phyloP scores from a whole-genome alignment of 371 early-diverging fungal genomes.

The Cokeromyces recurvatus region DNA sequence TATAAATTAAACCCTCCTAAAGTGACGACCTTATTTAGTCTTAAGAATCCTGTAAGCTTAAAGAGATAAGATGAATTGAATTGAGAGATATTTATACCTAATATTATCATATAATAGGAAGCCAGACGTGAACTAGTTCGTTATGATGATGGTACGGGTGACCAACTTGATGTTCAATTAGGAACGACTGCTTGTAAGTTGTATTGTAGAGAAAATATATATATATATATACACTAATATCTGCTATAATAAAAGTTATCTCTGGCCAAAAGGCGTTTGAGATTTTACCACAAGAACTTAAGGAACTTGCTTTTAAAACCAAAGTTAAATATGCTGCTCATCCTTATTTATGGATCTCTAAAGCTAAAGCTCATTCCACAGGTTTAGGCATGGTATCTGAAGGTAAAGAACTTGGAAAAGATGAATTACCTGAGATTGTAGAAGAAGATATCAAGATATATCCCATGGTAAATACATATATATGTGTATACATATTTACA shows the following conservation, averaged over 20 bases:
- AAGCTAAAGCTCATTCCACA: conserved; percentile 30
- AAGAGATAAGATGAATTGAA: no score
- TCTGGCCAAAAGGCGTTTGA: conserved; percentile 49
- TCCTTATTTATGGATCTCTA: conserved; percentile 51
- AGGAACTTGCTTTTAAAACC: conserved; percentile 44
- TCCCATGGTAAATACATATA: conserved; percentile 32
- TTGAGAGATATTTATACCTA: no score
- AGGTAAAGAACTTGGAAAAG: conserved; percentile 31
- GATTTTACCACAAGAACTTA: conserved; percentile 38
- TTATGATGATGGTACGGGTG: conserved; percentile 40
- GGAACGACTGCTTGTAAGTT: conserved; percentile 50
- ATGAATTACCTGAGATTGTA: conserved; percentile 38
- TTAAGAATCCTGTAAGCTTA: conserved; percentile 42
- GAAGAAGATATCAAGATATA: conserved; percentile 39
- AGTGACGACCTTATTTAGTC: conserved; percentile 41
- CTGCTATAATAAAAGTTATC: conserved; percentile 22
- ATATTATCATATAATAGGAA: no score
- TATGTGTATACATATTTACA: no score
- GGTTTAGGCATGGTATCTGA: conserved; percentile 47
- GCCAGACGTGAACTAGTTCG: conserved; percentile 34
- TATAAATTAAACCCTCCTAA: conserved; percentile 44
- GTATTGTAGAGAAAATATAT: no score
- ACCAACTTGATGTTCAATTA: conserved; percentile 41
- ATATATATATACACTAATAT: background rate
- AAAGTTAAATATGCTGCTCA: conserved; percentile 47